Conservation (phyloP, 176 grass and related monocot species). For the Canna indica region DNA sequence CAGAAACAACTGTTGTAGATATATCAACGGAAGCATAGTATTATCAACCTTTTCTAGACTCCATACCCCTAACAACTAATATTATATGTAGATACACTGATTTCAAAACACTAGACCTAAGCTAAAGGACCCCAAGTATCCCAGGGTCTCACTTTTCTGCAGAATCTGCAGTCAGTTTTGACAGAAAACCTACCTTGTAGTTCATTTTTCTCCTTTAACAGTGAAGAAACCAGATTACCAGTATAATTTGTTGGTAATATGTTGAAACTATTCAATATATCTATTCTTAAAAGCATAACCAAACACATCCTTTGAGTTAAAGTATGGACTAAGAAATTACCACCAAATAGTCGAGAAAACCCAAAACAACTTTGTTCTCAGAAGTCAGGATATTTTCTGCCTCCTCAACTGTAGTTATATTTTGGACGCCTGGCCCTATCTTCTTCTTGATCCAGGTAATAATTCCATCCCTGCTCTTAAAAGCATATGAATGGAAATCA, state of each 20-base stretch:
- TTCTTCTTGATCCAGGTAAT: constrained; percentile 89
- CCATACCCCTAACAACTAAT: no score
- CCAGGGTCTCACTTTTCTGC: no score
- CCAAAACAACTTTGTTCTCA: constrained; percentile 53
- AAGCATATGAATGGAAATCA: not conserved
- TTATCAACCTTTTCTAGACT: no score
- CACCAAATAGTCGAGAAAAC: constrained; percentile 51
- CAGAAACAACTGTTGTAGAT: no score
- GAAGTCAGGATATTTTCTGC: constrained; percentile 57
- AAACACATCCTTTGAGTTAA: not conserved
- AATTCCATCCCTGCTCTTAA: constrained; percentile 47
- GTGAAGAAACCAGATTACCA: not conserved
- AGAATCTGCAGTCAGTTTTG: no score
- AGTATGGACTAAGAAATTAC: constrained; percentile 24
- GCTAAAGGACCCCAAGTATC: no score
- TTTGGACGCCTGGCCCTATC: constrained; percentile 67
- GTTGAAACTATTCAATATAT: no score
- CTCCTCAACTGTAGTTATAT: constrained; percentile 48
- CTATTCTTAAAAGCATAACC: no score
- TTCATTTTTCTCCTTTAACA: not conserved
- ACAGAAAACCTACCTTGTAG: no score
- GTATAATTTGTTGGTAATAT: not conserved
- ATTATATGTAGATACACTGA: no score
- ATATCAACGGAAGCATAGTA: no score
- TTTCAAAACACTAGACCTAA: no score